Evolutionary conservation across 1,284 basidiomycete species (phyloP).

Genomic region (Ganoderma boninense): DNA sequence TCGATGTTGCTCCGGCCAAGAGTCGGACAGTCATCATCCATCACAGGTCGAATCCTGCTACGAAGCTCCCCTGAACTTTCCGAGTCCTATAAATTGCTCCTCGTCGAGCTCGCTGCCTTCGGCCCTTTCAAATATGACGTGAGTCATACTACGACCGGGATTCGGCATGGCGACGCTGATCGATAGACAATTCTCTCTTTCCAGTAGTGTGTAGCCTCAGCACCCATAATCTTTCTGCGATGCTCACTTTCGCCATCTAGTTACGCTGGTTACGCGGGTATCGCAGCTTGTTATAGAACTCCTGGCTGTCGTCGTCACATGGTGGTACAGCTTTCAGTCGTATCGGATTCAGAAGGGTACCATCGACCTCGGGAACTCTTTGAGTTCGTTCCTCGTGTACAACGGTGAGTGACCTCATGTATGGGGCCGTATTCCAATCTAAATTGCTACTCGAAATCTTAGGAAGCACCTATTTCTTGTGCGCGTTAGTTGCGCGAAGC

Average conservation of each 20-base stretch:
- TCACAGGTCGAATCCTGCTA: neutral
- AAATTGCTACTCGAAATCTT: neutral
- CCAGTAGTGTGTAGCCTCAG: neutral
- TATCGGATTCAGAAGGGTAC: neutral
- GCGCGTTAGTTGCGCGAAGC: neutral
- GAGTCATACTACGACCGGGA: no score
- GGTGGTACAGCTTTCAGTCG: neutral
- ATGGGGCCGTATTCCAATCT: neutral
- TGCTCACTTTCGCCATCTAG: neutral
- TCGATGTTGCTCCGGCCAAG: neutral
- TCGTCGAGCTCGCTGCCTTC: neutral
- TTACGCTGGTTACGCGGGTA: neutral
- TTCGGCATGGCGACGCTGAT: neutral
- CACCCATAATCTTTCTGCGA: neutral
- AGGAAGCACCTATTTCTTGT: constrained; percentile 1
- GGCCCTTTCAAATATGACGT: neutral
- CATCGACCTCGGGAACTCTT: neutral
- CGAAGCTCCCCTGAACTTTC: neutral
- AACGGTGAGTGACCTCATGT: neutral
- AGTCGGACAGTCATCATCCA: neutral
- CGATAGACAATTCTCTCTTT: neutral
- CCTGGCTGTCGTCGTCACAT: neutral
- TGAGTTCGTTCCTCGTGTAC: neutral
- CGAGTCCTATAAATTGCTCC: neutral
- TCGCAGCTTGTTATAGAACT: neutral